Percentiles rank a stretch among this genome's conserved stretches.
phyloP scores from a whole-genome alignment of 192 early-diverging fungal genomes.

The Geranomyces michiganensis region DNA sequence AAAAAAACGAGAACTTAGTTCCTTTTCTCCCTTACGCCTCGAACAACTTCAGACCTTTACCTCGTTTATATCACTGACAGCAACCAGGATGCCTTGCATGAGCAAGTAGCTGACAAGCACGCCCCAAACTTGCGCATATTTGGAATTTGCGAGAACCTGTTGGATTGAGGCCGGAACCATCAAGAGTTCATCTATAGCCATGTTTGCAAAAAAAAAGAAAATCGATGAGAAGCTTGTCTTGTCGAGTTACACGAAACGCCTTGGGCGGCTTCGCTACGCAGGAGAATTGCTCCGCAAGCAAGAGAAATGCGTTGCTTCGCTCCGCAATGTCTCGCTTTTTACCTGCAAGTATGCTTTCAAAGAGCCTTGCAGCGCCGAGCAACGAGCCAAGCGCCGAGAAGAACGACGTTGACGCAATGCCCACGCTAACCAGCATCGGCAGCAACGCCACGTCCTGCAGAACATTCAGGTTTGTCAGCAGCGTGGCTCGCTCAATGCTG shows the following conservation, averaged over 20 bases:
- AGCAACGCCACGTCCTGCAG: conserved; percentile 21
- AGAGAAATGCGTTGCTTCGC: no score
- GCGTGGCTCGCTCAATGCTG: conserved; percentile 10
- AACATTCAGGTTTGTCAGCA: conserved; percentile 12
- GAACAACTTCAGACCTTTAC: no score
- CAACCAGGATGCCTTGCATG: conserved; percentile 18
- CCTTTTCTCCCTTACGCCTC: no score
- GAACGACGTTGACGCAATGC: conserved; percentile 27
- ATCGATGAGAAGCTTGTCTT: background rate
- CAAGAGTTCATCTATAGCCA: conserved; percentile 25
- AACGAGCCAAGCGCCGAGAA: conserved; percentile 26
- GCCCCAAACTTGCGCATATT: conserved; percentile 8
- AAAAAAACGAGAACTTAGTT: no score
- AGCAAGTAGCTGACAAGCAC: conserved; percentile 14
- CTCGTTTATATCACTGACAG: conserved; percentile 27
- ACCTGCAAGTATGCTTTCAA: conserved; percentile 21
- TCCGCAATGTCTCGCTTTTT: no score
- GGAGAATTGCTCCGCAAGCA: no score
- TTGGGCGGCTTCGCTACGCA: no score
- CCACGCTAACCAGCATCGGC: conserved; percentile 21
- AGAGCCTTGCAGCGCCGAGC: conserved; percentile 29
- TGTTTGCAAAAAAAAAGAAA: background rate
- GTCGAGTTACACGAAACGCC: background rate
- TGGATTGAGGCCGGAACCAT: conserved; percentile 8
- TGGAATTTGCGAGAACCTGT: background rate